Conservation (phyloP, 768 basidiomycete genomes). For the Lactifluus piperatus region DNA sequence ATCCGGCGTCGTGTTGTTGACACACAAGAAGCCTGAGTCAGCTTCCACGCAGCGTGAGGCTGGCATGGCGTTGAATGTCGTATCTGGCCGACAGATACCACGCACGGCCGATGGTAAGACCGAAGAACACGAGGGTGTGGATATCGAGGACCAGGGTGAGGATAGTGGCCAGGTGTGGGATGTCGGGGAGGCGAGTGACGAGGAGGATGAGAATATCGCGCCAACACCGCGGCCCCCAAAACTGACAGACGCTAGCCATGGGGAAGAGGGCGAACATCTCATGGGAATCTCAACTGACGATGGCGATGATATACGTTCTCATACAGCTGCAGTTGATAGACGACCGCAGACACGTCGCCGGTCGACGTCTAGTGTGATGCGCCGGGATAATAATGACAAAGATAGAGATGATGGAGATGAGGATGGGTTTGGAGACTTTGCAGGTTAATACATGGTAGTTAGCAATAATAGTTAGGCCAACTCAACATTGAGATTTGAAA, state of each 20-base stretch:
- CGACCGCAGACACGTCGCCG: conserved; percentile 11
- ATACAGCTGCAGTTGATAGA: not conserved
- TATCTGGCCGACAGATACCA: conserved; percentile 23
- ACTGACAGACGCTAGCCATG: not conserved
- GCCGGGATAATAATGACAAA: not conserved
- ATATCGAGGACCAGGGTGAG: conserved; percentile 27
- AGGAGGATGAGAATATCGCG: conserved; percentile 39
- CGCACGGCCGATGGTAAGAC: conserved; percentile 23
- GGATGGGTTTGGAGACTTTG: conserved; percentile 16
- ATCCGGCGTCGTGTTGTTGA: conserved; percentile 86
- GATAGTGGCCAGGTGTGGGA: conserved; percentile 53
- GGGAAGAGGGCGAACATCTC: conserved; percentile 35
- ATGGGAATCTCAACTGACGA: conserved; percentile 31
- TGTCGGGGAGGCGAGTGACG: conserved; percentile 64
- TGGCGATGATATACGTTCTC: conserved; percentile 26
- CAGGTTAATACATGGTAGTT: too few species aligned
- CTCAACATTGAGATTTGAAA: not conserved
- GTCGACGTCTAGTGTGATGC: conserved; percentile 12
- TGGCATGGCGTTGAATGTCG: conserved; percentile 25
- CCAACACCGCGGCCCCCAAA: conserved; percentile 33
- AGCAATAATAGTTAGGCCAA: not conserved
- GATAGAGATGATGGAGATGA: conserved; percentile 4
- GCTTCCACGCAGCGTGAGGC: conserved; percentile 25
- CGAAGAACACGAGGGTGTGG: conserved; percentile 34
- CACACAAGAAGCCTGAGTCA: conserved; percentile 80